phyloP scores from a whole-genome alignment of 148 eudicot species.

The Amaranthus palmeri region DNA sequence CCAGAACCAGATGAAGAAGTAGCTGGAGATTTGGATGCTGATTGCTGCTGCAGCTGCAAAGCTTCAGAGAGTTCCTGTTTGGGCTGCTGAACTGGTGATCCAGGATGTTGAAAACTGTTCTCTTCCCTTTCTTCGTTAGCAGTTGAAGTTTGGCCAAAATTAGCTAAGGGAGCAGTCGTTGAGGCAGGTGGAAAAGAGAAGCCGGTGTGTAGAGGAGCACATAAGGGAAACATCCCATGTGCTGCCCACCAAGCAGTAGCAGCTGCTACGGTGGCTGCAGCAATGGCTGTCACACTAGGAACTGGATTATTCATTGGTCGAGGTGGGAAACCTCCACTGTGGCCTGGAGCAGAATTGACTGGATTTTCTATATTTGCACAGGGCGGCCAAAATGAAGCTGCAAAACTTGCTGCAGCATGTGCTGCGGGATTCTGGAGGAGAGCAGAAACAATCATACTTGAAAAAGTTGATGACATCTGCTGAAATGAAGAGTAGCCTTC shows the following conservation, averaged over 20 bases:
- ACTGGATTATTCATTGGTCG: constrained; percentile 35
- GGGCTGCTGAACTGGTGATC: constrained; percentile 38
- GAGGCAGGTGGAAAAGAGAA: constrained; percentile 44
- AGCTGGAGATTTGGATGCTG: constrained; percentile 42
- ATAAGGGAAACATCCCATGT: constrained; percentile 67
- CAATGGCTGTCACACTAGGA: constrained; percentile 80
- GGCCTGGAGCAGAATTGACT: constrained; percentile 31
- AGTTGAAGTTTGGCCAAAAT: constrained; percentile 27
- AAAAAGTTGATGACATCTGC: constrained; percentile 63
- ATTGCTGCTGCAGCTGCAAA: constrained; percentile 38
- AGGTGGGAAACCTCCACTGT: constrained; percentile 34
- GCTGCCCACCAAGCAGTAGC: constrained; percentile 99
- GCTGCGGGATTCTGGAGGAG: constrained; percentile 87
- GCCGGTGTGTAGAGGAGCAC: constrained; percentile 51
- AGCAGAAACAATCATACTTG: constrained; percentile 70
- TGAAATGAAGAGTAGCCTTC: constrained; percentile 55
- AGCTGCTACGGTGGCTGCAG: constrained; percentile 92
- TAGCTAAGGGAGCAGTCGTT: constrained; percentile 25
- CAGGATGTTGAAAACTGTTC: constrained; percentile 33
- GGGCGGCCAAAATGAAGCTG: constrained; percentile 88
- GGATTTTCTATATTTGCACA: constrained; percentile 41
- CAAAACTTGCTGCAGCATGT: constrained; percentile 87
- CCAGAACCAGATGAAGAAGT: constrained; percentile 52
- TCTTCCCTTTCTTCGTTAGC: constrained; percentile 35
- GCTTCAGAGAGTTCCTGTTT: constrained; percentile 45